Evolutionary conservation across 2,329 filamentous ascomycete genomes (phyloP), one percentile per base, ranked within the genome.

Genomic region (Madurella mycetomatis): DNA sequence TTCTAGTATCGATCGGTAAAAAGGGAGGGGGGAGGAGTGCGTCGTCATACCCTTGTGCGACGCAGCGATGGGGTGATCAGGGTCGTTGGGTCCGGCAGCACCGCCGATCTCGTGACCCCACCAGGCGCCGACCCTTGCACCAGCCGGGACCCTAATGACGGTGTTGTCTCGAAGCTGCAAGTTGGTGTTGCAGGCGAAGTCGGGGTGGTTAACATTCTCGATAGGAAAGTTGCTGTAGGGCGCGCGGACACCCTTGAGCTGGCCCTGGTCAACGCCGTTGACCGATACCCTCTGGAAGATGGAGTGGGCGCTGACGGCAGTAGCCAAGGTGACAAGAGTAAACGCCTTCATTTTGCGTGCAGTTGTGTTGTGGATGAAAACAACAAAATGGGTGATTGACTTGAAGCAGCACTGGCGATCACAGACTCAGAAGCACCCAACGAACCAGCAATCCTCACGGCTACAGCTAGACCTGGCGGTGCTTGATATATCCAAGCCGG

Each of bases 231-330:
- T 78, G 64, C 69, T 73, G 16, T 65, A 69, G 1, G 78, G 75
- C 1, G 76, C 74, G 12, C 78, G 73, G 51, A 81, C 72, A 13
- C 76, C 78, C 56, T 71, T 72, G 31, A 78, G 71, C 58, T 76
- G 72, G 49, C 76, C 77, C 60, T 78, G 71, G 57, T 80, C 76
- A 17, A 67, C 69, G 41, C 75, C 76, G 54, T 79, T 72, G 55
- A 80, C 72, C 5, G 73, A 75, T 46, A 82, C 69, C 55, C 62
- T 65, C 55, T 70, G 66, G 60, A 64, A 64, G 59, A 64, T 64
- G 56, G 60, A 16, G 54, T 64, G 62, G 45, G 52, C 63, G 49
- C 54, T 59, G 54, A 55, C 63, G 19, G 59, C 44, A 12, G 58
- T 59, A 41, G 58, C 62, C 46, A 65, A 51, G 7, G 56, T 51